Evolutionary conservation across 176 grass and related monocot genomes (phyloP).

Genomic region (Carex myosuroides): DNA sequence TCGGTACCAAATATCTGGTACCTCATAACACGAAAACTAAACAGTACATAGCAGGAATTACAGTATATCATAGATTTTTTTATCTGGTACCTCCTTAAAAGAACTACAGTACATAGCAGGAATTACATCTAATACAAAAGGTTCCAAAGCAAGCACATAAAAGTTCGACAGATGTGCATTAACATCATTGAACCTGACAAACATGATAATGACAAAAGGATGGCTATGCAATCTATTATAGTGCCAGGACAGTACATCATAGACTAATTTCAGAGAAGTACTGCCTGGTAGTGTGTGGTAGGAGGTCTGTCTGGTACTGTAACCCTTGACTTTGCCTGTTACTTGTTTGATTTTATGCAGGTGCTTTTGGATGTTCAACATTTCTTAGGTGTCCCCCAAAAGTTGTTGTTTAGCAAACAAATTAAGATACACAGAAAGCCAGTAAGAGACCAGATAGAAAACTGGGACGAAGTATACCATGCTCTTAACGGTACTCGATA

Average conservation of each 20-base stretch:
- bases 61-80: no score
- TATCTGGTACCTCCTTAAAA: no score
- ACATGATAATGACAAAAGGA: background rate
- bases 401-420: constrained; percentile 52
- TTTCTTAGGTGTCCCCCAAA: constrained; percentile 52
- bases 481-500: constrained; percentile 58
- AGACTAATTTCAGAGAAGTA: background rate
- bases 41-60: no score
- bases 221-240: background rate
- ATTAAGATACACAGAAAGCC: constrained; percentile 79
- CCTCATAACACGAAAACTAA: no score
- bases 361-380: constrained; percentile 62
- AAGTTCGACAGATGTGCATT: no score
- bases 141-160: no score
- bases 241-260: background rate
- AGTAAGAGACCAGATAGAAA: constrained; percentile 54
- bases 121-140: no score
- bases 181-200: background rate
- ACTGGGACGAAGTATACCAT: constrained; percentile 70
- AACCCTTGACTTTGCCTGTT: background rate
- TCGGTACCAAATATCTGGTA: no score
- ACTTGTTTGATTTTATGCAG: constrained; percentile 33
- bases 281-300: background rate
- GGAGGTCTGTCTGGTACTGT: background rate
- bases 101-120: no score